Conservation (phyloP, 2,329 filamentous ascomycete species). For the Nigrospora sphaerica region DNA sequence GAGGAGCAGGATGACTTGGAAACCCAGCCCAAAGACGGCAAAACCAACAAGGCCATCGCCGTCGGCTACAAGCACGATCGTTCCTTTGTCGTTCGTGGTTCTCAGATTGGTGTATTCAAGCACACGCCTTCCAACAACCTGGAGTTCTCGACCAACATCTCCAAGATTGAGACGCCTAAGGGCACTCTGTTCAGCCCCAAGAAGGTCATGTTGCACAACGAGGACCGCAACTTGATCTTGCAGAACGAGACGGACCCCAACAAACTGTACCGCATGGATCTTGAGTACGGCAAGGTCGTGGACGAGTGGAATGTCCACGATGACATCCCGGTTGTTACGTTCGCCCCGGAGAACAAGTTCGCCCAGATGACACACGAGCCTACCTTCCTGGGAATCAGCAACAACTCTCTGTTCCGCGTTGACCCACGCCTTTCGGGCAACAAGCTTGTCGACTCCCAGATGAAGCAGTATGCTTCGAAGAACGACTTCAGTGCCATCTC, state of each 20-base stretch:
- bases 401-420: slow-evolving; percentile 87
- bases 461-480: slow-evolving; percentile 96
- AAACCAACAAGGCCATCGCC: slow-evolving; percentile 87
- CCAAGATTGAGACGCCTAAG: slow-evolving; percentile 82
- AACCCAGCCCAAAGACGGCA: slow-evolving; percentile 63
- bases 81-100: slow-evolving; percentile 93
- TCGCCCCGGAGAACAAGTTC: slow-evolving; percentile 96
- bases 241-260: slow-evolving; percentile 81
- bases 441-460: slow-evolving; percentile 86
- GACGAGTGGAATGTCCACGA: slow-evolving; percentile 99
- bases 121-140: slow-evolving; percentile 88
- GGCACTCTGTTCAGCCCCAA: slow-evolving; percentile 88
- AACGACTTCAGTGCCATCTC: slow-evolving; percentile 94
- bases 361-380: slow-evolving; percentile 94
- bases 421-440: slow-evolving; percentile 84
- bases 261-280: slow-evolving; percentile 92
- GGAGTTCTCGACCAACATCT: slow-evolving; percentile 95
- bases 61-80: slow-evolving; percentile 96
- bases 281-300: slow-evolving; percentile 95
- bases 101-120: slow-evolving; percentile 98
- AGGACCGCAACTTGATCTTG: slow-evolving; percentile 83
- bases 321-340: slow-evolving; percentile 85
- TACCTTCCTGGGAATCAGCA: slow-evolving; percentile 88
- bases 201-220: slow-evolving; percentile 93
- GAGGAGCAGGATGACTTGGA: slow-evolving; percentile 75